Evolutionary conservation across 2,329 filamentous ascomycete species (phyloP).

Genomic region (Esteya vermicola): DNA sequence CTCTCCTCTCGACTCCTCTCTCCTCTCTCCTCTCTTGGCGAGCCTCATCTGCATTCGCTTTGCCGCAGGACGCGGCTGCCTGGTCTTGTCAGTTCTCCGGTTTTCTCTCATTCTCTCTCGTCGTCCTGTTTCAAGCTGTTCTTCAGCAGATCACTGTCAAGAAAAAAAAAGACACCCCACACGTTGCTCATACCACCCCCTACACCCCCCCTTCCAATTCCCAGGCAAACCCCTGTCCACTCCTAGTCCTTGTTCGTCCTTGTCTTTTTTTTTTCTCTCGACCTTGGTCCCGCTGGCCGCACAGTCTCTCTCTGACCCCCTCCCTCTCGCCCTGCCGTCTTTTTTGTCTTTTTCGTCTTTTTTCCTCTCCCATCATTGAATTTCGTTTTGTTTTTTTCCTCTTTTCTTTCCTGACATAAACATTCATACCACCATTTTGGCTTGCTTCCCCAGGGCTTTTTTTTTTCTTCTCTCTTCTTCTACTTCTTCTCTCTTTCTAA

Average conservation of each 20-base stretch:
- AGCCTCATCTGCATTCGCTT: not conserved
- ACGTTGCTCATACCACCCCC: conserved; percentile 7
- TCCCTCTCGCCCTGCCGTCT: no score
- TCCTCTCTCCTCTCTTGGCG: not conserved
- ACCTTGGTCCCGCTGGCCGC: not conserved
- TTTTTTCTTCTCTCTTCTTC: conserved; percentile 11
- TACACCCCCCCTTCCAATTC: conserved; percentile 7
- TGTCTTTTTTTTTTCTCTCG: not conserved
- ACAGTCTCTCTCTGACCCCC: not conserved
- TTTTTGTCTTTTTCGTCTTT: not conserved
- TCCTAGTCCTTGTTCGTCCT: no score
- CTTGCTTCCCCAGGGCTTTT: conserved; percentile 3
- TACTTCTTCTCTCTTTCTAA: not conserved
- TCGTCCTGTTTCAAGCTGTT: not conserved
- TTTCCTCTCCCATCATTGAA: not conserved
- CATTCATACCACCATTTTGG: no score
- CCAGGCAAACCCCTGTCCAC: conserved; percentile 10
- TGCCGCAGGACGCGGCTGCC: not conserved
- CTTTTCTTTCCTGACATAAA: not conserved
- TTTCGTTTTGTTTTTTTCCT: not conserved
- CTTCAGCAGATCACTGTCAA: not conserved
- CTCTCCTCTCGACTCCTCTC: no score
- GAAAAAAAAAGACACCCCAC: conserved; percentile 5
- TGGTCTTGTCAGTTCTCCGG: not conserved
- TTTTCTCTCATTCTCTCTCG: not conserved